phyloP scores from a whole-genome alignment of 192 early-diverging fungal species.

The Linnemannia hyalina region DNA sequence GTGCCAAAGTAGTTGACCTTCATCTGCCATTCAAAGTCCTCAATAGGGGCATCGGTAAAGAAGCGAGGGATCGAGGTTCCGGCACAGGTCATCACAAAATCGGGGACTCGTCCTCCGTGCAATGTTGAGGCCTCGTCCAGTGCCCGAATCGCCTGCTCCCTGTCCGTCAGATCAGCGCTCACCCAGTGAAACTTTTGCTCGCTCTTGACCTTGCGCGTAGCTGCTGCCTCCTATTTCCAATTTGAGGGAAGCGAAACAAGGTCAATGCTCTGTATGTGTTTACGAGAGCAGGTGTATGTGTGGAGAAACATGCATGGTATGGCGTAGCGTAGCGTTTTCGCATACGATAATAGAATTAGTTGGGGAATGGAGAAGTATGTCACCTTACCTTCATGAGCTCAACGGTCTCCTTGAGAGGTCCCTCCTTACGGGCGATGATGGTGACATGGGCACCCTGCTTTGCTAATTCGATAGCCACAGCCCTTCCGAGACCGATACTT shows the following conservation, averaged over 20 bases:
- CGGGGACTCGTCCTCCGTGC: constrained; percentile 66
- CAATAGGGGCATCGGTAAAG: constrained; percentile 73
- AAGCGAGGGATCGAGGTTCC: constrained; percentile 70
- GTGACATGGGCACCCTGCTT: constrained; percentile 78
- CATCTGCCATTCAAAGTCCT: constrained; percentile 68
- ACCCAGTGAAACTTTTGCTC: constrained; percentile 66
- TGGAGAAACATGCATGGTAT: not conserved
- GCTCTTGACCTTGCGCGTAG: constrained; percentile 25
- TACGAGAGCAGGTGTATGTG: not conserved
- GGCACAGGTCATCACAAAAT: constrained; percentile 69
- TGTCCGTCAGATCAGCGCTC: constrained; percentile 73
- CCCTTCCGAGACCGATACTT: constrained; percentile 79
- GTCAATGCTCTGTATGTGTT: not conserved
- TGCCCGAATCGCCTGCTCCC: constrained; percentile 65
- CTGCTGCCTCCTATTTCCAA: constrained; percentile 30
- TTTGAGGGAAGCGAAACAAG: not conserved
- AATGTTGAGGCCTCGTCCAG: constrained; percentile 67
- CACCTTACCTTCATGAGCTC: constrained; percentile 65
- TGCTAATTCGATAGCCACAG: constrained; percentile 71
- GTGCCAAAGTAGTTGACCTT: constrained; percentile 79
- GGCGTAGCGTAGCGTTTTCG: not conserved
- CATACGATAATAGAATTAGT: not conserved
- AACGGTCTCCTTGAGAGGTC: constrained; percentile 64
- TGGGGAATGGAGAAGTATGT: not conserved
- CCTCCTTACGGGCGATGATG: constrained; percentile 70